phyloP scores from a whole-genome alignment of 208 protist species.

The Acanthamoeba rhysodes region DNA sequence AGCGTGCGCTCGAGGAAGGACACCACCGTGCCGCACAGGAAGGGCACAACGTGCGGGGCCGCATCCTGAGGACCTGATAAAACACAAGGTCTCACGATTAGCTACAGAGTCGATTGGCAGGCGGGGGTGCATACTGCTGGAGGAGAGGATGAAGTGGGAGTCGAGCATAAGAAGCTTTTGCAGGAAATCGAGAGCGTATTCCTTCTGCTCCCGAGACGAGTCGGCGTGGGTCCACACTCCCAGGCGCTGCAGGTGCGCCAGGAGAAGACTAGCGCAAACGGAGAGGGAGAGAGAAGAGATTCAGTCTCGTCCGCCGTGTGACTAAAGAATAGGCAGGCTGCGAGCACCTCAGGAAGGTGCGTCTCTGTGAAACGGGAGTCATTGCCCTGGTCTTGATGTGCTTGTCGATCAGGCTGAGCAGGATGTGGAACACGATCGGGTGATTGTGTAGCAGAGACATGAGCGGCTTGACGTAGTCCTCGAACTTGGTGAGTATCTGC shows the following conservation, averaged over 20 bases:
- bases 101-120: too few species aligned
- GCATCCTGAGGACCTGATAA: neutral
- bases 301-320: neutral
- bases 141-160: conserved; percentile 11
- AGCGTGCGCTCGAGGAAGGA: conserved; percentile 67
- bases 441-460: conserved; percentile 75
- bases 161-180: conserved; percentile 70
- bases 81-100: neutral
- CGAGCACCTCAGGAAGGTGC: conserved; percentile 37
- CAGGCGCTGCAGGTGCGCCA: conserved; percentile 66
- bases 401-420: conserved; percentile 77
- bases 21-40: conserved; percentile 49
- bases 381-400: conserved; percentile 41
- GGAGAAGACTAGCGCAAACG: conserved; percentile 21
- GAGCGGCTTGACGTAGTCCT: conserved; percentile 58
- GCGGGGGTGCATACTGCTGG: neutral
- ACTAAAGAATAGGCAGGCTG: neutral
- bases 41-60: conserved; percentile 23
- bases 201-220: conserved; percentile 62
- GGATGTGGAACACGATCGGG: conserved; percentile 71
- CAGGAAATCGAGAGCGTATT: conserved; percentile 69
- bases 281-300: neutral
- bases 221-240: conserved; percentile 68
- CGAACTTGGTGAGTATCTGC: conserved; percentile 56
- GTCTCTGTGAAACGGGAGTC: conserved; percentile 5